Base-by-base conservation (phyloP, 2,329 filamentous ascomycete species). In the Cladosporium sp. region DNA sequence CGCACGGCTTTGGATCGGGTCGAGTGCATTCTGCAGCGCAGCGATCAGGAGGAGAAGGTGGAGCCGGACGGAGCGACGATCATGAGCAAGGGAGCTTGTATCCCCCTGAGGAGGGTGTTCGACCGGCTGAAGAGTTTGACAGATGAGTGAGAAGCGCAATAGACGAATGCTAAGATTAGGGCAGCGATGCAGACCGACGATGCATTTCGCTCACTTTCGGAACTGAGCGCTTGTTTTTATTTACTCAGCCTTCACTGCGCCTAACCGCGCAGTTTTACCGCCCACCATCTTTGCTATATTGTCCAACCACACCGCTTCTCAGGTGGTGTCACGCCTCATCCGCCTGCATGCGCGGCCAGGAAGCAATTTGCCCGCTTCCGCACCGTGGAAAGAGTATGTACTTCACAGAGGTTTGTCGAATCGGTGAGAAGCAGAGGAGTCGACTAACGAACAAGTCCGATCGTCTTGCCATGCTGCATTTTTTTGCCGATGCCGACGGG, bases 31-130 rank as follows among this genome's bases (percentile, higher is more conserved):
- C 59, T 78, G 12, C 58, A 62, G 50, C 59, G 61, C 34, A 76
- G 72, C 48, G 65, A 68, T 43, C 30, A 19, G 11, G 55, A 60
- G 18, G 59, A 58, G 2, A 55, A 47, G 18, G 57, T 60, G 8
- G 64, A 63, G 56, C 59, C 68, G 1, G 73, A 77, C 57, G 76
- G 76, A 0, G 53, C 77, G n/a, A 65, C 68, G 7, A 68, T 65
- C 17, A 69, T 79, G 52, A 77, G 73, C 47, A 66, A 70, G 12
- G 77, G 77, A 17, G 77, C 75, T 17, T 66, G 61, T 24, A 61
- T 67, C 36, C 56, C 64, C 8, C 29, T 51, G 36, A 30, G 24
- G 12, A 39, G 49, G n/a, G 43, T 51, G 18, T 11, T 40, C 7
- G 36, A 43, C 18, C 42, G 49, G 2, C 22, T 51, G 40, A 40